Conservation (phyloP, 208 protist species). For the Wallacemonas sp. region DNA sequence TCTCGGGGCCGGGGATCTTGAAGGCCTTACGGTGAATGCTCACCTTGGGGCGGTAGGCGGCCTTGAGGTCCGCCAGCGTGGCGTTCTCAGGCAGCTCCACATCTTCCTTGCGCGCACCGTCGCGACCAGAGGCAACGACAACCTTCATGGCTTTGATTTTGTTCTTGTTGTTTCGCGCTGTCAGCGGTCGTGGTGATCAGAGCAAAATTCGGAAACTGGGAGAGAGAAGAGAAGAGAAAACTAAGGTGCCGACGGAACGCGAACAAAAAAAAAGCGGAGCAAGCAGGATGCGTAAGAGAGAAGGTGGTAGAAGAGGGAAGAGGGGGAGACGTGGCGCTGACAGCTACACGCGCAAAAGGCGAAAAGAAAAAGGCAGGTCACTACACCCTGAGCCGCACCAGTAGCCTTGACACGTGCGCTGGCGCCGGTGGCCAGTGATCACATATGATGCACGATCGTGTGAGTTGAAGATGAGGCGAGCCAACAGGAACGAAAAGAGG, state of each 20-base stretch:
- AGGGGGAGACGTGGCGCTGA: background rate
- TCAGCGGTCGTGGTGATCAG: background rate
- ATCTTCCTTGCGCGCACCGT: slow-evolving; percentile 34
- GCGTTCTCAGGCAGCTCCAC: slow-evolving; percentile 58
- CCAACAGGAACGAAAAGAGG: slow-evolving; percentile 4
- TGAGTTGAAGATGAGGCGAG: background rate
- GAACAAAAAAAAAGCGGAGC: background rate
- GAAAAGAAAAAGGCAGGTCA: too few relatives aligned
- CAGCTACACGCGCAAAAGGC: slow-evolving; percentile 6
- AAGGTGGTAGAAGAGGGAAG: slow-evolving; percentile 10
- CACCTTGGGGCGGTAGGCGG: slow-evolving; percentile 54
- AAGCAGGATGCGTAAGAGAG: too few relatives aligned
- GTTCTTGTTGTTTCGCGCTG: too few relatives aligned
- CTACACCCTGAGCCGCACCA: too few relatives aligned
- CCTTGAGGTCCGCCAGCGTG: slow-evolving; percentile 70
- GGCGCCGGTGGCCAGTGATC: too few relatives aligned
- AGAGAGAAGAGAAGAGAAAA: background rate
- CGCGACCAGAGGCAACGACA: slow-evolving; percentile 48
- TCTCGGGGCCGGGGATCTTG: slow-evolving; percentile 38
- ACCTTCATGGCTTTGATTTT: slow-evolving; percentile 60
- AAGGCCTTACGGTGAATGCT: slow-evolving; percentile 70
- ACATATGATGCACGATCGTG: too few relatives aligned
- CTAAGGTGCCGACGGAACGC: background rate
- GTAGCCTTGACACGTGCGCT: too few relatives aligned
- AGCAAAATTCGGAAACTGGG: background rate